These are phyloP conservation scores for Fagus crenata DNA, from an alignment of 306 rosid genomes.

Conservation along the genomic window DNA sequence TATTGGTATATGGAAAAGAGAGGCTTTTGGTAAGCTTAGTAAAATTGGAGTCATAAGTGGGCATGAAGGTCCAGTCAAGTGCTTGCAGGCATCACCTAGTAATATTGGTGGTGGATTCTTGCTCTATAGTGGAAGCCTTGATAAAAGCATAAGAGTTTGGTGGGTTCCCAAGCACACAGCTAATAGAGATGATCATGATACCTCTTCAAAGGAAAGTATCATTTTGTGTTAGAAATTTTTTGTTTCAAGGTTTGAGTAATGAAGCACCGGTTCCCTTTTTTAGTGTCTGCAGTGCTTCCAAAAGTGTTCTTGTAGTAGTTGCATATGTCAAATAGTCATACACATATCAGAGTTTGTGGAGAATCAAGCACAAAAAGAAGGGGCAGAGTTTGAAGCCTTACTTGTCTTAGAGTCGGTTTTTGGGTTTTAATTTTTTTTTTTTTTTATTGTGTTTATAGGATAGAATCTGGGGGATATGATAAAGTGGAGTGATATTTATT, in stretches of 20 bases:
- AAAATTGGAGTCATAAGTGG: constrained; percentile 65
- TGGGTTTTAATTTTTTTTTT: constrained; percentile 18
- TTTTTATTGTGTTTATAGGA: constrained; percentile 33
- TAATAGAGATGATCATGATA: constrained; percentile 26
- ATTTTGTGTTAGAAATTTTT: constrained; percentile 20
- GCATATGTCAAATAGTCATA: constrained; percentile 26
- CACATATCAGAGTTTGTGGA: constrained; percentile 6
- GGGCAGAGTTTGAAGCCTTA: constrained; percentile 26
- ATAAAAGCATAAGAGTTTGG: constrained; percentile 88
- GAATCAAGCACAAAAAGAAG: constrained; percentile 16
- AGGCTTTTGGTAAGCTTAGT: constrained; percentile 60
- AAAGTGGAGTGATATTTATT: constrained; percentile 39
- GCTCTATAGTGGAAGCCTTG: constrained; percentile 90
- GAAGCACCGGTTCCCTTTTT: constrained; percentile 44
- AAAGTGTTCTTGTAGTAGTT: constrained; percentile 24
- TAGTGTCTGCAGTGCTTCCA: constrained; percentile 43
- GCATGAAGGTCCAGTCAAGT: constrained; percentile 91
- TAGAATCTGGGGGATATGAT: constrained; percentile 13
- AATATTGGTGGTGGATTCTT: constrained; percentile 74
- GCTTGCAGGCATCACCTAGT: constrained; percentile 67
- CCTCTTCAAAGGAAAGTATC: constrained; percentile 19
- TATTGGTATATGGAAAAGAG: constrained; percentile 81
- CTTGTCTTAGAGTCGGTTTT: constrained; percentile 14
- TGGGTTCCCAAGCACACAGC: constrained; percentile 69
- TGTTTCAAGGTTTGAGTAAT: constrained; percentile 6